Evolutionary conservation across 768 basidiomycete genomes (phyloP).

Genomic region (Dendrothele bispora): DNA sequence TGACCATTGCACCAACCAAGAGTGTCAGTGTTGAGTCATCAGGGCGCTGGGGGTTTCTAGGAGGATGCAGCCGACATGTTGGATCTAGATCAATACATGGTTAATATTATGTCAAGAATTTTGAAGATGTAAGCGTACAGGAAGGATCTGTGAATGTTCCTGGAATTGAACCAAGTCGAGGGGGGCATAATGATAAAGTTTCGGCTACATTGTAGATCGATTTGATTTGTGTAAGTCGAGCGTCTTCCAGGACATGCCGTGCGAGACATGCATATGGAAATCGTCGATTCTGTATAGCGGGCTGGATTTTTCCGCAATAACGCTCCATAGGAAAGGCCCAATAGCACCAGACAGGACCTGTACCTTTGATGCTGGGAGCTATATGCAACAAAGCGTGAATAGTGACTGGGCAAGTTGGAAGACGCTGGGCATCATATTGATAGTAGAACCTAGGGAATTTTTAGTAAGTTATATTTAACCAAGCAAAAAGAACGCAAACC

Average conservation of each 20-base stretch:
- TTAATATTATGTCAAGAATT: not conserved
- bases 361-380: conserved; percentile 13
- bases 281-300: conserved; percentile 13
- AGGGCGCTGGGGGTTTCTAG: conserved; percentile 8
- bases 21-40: conserved; percentile 7
- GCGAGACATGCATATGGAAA: conserved; percentile 18
- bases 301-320: conserved; percentile 17
- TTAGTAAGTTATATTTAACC: not conserved
- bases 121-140: not conserved
- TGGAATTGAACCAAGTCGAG: not conserved
- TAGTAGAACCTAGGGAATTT: conserved; percentile 18
- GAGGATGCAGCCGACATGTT: conserved; percentile 26
- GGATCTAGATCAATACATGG: conserved; percentile 18
- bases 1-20: conserved; percentile 21
- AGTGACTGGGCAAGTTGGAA: conserved; percentile 17
- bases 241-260: conserved; percentile 5
- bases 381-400: conserved; percentile 24
- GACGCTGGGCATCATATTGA: conserved; percentile 12
- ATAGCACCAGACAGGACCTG: conserved; percentile 21
- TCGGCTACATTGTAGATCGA: conserved; percentile 1
- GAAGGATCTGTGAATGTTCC: not conserved
- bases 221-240: conserved; percentile 19
- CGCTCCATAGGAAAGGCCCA: conserved; percentile 27
- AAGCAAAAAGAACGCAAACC: not conserved
- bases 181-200: not conserved